Percentiles rank a stretch among this genome's conserved stretches.
Evolutionary conservation across 176 grass and related monocot genomes (phyloP).

Genomic region (Olyra latifolia): DNA sequence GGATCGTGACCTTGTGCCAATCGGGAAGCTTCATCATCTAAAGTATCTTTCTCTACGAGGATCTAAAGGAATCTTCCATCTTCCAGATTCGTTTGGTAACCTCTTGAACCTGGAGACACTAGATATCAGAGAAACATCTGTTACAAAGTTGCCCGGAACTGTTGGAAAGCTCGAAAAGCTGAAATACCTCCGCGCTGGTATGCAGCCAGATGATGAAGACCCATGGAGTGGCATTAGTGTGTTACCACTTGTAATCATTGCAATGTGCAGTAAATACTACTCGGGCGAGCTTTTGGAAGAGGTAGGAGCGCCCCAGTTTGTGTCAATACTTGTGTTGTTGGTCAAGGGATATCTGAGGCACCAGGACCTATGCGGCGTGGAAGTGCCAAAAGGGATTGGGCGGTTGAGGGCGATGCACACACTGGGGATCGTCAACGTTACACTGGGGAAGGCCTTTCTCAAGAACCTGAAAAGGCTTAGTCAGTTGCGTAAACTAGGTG

Average conservation of each 20-base stretch:
- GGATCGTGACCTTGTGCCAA: neutral
- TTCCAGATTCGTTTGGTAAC: neutral
- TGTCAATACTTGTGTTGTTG: fast-evolving
- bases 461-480: neutral
- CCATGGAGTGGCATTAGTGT: too few species aligned
- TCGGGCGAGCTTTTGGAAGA: neutral
- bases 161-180: neutral
- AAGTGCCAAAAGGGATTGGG: neutral
- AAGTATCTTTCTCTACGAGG: slow-evolving; percentile 28
- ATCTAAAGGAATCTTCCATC: neutral
- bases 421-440: neutral
- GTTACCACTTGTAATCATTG: neutral
- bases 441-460: neutral
- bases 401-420: neutral
- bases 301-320: neutral
- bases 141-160: neutral
- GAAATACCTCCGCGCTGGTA: neutral
- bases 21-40: slow-evolving; percentile 21
- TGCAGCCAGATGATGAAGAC: too few species aligned
- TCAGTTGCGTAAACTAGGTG: neutral
- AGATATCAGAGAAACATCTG: neutral
- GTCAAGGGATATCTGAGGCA: neutral
- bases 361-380: neutral
- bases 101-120: neutral
- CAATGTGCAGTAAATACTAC: neutral